These are phyloP conservation scores for Fusarium heterosporum DNA, from an alignment of 2,329 filamentous ascomycete species.

Conservation along the genomic window DNA sequence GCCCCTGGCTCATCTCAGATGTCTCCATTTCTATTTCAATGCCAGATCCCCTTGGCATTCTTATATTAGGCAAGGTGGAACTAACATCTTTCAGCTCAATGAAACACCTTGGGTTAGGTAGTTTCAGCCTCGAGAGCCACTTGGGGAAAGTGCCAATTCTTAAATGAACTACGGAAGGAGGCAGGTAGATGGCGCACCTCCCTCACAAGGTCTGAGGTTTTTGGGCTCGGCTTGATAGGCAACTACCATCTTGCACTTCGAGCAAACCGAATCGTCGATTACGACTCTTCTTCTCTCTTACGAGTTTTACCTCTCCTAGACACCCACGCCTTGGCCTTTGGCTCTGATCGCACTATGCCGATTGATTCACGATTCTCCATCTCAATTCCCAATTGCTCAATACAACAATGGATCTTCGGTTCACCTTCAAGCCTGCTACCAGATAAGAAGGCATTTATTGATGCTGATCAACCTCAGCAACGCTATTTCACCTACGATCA, in stretches of 20 bases:
- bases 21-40: neutral
- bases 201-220: conserved; percentile 16
- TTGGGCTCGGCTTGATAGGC: conserved; percentile 23
- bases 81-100: conserved; percentile 14
- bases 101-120: neutral
- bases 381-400: conserved; percentile 60
- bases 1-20: neutral
- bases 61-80: neutral
- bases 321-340: neutral
- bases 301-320: neutral
- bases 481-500: conserved; percentile 72
- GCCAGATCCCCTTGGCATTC: conserved; percentile 1
- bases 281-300: neutral
- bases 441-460: conserved; percentile 65
- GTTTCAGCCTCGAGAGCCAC: neutral
- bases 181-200: conserved; percentile 19
- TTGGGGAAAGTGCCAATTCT: conserved; percentile 13
- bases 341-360: conserved; percentile 54
- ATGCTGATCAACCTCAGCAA: conserved; percentile 74
- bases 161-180: conserved; percentile 32
- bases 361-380: conserved; percentile 61
- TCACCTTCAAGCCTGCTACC: conserved; percentile 58
- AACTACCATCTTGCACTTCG: conserved; percentile 8
- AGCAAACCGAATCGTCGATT: conserved; percentile 1
- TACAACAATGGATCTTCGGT: conserved; percentile 68